Base-by-base conservation (phyloP, 805 yeast genomes). In the Wickerhamiella occidentalis region DNA sequence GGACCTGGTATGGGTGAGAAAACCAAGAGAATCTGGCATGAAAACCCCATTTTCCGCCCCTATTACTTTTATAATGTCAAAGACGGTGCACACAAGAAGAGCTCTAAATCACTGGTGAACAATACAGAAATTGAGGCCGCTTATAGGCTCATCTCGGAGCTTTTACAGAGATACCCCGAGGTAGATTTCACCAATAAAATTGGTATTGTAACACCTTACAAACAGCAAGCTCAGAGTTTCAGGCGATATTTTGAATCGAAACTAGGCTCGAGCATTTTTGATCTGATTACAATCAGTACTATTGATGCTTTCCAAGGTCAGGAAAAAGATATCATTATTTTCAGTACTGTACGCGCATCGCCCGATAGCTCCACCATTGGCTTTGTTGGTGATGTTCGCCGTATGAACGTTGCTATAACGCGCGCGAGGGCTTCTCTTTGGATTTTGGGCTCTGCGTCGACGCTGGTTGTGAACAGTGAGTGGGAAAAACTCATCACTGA, bases 281-380 rank as follows among this genome's bases (percentile, higher is more conserved):
- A 75, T 26, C 80, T 76, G 48, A 78, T 94, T 45, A 94, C 85
- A 61, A 87, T 92, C 67, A 87, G 88, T 61, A 86, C 99, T 0
- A 87, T 92, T 52, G 99, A 92, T 72, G 98, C 97, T 1, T 92
- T 88, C 63, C 99, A 87, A 68, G 96, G 95, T 55, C 97, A 92
- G 65, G 99, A 92, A 62, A 92, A 90, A 64, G 96, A 90, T 54
- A 78, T 92, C 43, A 85, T 92, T 54, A 76, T 92, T 45, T 81
- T 92, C 72, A 87, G 97, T 0, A 90, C 97, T 76, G 99, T 92
- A 3, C 76, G 98, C 58, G 95, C 97, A 0, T 82, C 79, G 44
- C 42, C 22, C 3, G 26, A 42, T 13, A 18, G 26, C 11, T 70
- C 75, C 12, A 75, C 73, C 7, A 85, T 90, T 52, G 98, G 97